Conservation (phyloP, 441 rosid genomes). For the Dalechampia spathulata region DNA sequence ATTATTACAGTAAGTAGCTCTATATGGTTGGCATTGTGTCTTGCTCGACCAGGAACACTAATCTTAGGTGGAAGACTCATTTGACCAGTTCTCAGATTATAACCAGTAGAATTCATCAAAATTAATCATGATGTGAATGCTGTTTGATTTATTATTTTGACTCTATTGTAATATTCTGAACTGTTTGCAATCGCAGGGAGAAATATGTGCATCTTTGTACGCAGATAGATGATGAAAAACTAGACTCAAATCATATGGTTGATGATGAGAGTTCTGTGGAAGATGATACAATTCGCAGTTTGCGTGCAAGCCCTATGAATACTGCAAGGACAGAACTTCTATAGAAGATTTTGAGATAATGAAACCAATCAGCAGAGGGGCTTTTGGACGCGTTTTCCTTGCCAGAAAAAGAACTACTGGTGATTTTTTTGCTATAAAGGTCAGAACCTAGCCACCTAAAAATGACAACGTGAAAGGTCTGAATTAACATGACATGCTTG, state of each 20-base stretch:
- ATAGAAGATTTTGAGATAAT: slow-evolving; percentile 98
- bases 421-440: slow-evolving; percentile 96
- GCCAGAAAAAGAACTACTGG: slow-evolving; percentile 90
- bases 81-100: too few species aligned
- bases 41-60: too few species aligned
- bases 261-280: slow-evolving; percentile 88
- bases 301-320: slow-evolving; percentile 85
- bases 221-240: slow-evolving; percentile 78
- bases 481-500: too few species aligned
- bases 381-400: slow-evolving; percentile 94
- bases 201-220: slow-evolving; percentile 79
- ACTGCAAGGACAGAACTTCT: slow-evolving; percentile 82
- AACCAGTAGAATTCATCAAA: too few species aligned
- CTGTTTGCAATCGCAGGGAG: slow-evolving; percentile 47
- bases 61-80: not conserved
- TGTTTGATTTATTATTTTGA: too few species aligned
- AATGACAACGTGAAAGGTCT: too few species aligned
- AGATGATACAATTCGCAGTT: slow-evolving; percentile 72
- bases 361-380: slow-evolving; percentile 97
- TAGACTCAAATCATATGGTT: slow-evolving; percentile 42
- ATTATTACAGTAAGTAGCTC: slow-evolving; percentile 88
- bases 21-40: too few species aligned
- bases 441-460: slow-evolving; percentile 23
- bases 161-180: slow-evolving; percentile 6
- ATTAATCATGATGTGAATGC: too few species aligned